Evolutionary conservation across 1,284 basidiomycete species (phyloP), one percentile per base, ranked within the genome.

Genomic region (Grifola frondosa): DNA sequence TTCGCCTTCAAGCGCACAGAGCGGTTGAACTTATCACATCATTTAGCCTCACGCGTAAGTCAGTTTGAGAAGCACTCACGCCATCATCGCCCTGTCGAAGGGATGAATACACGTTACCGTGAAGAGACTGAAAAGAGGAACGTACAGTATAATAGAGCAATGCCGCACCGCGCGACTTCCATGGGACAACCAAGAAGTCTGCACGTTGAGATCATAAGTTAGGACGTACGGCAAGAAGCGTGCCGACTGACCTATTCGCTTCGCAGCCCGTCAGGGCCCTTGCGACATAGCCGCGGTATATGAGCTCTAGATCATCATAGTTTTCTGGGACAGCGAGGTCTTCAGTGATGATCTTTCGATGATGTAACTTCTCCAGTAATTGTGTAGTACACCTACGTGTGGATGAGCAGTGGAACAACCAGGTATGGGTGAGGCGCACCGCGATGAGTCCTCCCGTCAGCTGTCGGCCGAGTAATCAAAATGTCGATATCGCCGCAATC

Each of bases 401-500:
- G n/a, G n/a, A n/a, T n/a, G n/a, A n/a, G n/a, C n/a, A n/a, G n/a
- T n/a, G n/a, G n/a, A n/a, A n/a, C 9, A 32, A 30, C 20, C 12
- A 25, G 15, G 36, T 12, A n/a, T 21, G 24, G 17, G 22, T n/a
- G 23, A 20, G 30, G 20, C 60, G 12, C 54, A 77, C 91, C 88
- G 42, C 66, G 63, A 58, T 94, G 91, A 0, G 81, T 87, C 44
- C 67, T 74, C 0, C 89, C 89, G 54, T 93, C 89, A 4, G 73
- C 62, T 0, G 78, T 73, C 19, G 82, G 74, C 12, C 91, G 80
- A 0, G 90, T 91, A 52, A 96, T 84, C 46, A 96, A 63, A 38
- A 96, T 82, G 62, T 97, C 93, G 43, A 97, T 91, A 61, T 96
- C 93, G 1, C 93, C 92, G 44, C 88, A 94, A 37, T 80, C 79